Conservation (phyloP, 2,329 filamentous ascomycete genomes). For the Xylariomycetidae sp. region DNA sequence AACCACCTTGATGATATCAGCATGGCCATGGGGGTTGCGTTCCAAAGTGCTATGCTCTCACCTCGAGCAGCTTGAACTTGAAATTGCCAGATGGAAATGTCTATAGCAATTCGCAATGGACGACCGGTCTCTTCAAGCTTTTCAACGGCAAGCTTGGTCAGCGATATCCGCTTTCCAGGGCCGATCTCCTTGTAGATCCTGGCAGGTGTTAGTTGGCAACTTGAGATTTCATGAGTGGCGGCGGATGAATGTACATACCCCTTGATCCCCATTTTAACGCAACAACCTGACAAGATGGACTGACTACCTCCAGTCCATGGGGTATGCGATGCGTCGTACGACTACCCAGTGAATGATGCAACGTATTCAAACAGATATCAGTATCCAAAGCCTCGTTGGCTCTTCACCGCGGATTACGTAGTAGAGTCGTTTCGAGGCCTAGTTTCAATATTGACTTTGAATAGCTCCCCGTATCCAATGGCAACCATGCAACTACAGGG, state of each 20-base stretch:
- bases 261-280: constrained; percentile 56
- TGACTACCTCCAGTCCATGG: too few species aligned
- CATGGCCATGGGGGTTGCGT: not conserved
- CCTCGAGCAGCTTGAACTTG: constrained; percentile 78
- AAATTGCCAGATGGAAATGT: constrained; percentile 96
- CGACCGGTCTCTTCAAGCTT: constrained; percentile 64
- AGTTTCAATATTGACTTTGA: constrained; percentile 24
- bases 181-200: constrained; percentile 92
- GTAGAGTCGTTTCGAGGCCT: constrained; percentile 3
- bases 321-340: too few species aligned
- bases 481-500: constrained; percentile 18
- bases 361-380: too few species aligned
- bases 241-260: constrained; percentile 36
- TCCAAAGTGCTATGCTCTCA: constrained; percentile 3
- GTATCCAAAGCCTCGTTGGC: too few species aligned
- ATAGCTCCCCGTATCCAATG: constrained; percentile 19
- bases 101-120: constrained; percentile 81
- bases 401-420: constrained; percentile 9
- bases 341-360: too few species aligned
- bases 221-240: not conserved
- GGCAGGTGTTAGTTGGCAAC: constrained; percentile 12
- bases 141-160: constrained; percentile 75
- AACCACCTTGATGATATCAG: constrained; percentile 46
- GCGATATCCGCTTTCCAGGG: constrained; percentile 67
- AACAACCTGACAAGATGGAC: constrained; percentile 2